Evolutionary conservation across 306 rosid genomes (phyloP).

Genomic region (Begonia fuchsioides): DNA sequence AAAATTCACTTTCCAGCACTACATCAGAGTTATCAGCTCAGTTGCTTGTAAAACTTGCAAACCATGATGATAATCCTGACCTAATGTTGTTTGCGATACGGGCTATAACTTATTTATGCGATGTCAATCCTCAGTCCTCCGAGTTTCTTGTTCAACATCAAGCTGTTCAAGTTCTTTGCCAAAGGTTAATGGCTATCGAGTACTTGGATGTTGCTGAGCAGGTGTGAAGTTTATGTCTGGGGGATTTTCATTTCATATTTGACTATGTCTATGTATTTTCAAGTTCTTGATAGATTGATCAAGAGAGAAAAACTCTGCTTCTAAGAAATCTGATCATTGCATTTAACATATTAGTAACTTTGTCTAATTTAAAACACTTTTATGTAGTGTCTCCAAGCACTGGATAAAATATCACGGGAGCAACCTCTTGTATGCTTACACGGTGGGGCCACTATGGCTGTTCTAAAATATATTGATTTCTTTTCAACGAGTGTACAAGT

Average conservation of each 20-base stretch:
- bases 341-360: too few species aligned
- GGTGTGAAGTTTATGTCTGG: slow-evolving; percentile 25
- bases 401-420: slow-evolving; percentile 92
- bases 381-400: slow-evolving; percentile 84
- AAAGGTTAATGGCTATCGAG: slow-evolving; percentile 61
- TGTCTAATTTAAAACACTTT: neutral
- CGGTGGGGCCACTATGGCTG: slow-evolving; percentile 93
- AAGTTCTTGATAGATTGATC: slow-evolving; percentile 9
- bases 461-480: slow-evolving; percentile 70
- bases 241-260: slow-evolving; percentile 1
- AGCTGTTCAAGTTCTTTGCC: slow-evolving; percentile 72
- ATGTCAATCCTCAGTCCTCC: slow-evolving; percentile 69
- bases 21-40: slow-evolving; percentile 59
- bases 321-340: too few species aligned
- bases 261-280: neutral
- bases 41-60: slow-evolving; percentile 57
- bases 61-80: slow-evolving; percentile 50
- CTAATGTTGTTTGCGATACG: slow-evolving; percentile 76
- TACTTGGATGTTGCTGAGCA: slow-evolving; percentile 95
- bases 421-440: slow-evolving; percentile 92
- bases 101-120: slow-evolving; percentile 88
- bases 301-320: neutral
- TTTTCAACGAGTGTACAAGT: slow-evolving; percentile 89
- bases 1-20: slow-evolving; percentile 72
- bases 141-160: slow-evolving; percentile 72